Base-by-base conservation (phyloP, 805 yeast genomes). In the Henningerozyma blattae region DNA sequence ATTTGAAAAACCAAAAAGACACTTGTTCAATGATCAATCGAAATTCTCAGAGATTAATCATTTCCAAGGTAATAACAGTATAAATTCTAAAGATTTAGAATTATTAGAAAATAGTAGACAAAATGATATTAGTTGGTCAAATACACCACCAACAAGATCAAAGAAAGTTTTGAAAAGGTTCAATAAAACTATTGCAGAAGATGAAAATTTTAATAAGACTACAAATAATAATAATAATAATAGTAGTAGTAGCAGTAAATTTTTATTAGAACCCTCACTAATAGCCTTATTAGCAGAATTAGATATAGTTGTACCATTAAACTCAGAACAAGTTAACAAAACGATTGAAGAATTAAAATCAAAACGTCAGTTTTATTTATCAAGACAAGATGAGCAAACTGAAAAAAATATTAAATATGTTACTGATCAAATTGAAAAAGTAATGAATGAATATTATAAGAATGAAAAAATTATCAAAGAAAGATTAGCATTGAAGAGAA, bases 311-410 rank as follows among this genome's bases (percentile, higher is more conserved):
- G 69, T 86, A 42, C 97, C 97, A 52, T 65, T 77, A 39, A 68
- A 73, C 46, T 61, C 70, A 42, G 87, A 75, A n/a, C 86, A 81
- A 34, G 73, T 78, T 42, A 67, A 77, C 25, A 58, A 58, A 29
- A 74, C 87, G 41, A 58, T 81, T 49, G 71, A 64, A 31, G 64
- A 72, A 43, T 72, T 87, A 59, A 72, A 75, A 65, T 70, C 67
- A 47, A 84, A 87, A 58, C 70, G 83, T 52, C 63, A 61, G 33
- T 73, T 73, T 44, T 80, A 71, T 62, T 64, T 70, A 58, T 67
- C 68, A 33, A 74, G 76, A 61, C 93, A 84, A 63, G 84, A 75
- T 38, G 80, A 74, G 34, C 79, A 75, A 48, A 83, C 95, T 38
- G 69, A 75, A 55, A 71, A 72, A 57, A 77, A 79, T 56, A 66